Base-by-base conservation (phyloP, 2,329 filamentous ascomycete genomes). In the Fusarium zealandicum region DNA sequence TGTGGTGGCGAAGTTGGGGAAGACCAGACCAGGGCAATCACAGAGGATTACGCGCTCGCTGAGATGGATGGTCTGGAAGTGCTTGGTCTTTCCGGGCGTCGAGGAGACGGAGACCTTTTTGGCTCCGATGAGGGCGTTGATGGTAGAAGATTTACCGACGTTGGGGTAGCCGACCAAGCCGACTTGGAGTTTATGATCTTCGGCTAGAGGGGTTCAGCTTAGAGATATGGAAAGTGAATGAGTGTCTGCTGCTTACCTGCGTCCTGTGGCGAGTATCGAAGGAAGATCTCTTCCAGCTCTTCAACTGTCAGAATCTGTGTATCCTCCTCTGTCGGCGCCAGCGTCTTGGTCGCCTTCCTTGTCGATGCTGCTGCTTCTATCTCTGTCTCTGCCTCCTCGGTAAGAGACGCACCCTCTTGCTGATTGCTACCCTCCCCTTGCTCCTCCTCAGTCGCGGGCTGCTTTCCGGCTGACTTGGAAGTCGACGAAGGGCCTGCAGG, bases 51-150 rank as follows among this genome's bases (percentile, higher is more conserved):
- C 92, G 54, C 87, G 86, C 1, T 95, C 90, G 54, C 90, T 95
- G 27, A 99, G 85, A 72, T 97, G 93, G 54, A 99, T 95, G 1
- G 95, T 99, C 75, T 99, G 95, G 79, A 99, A 99, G 70, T 99
- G 95, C 79, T 99, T 99, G 12, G 95, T 99, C 79, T 99, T 99
- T 72, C 95, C 95, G 4, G 95, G 95, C 1, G 95, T 99, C 12
- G 93, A 89, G 13, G 95, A 99, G 32, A 99, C 96, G 0, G 93
- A 98, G 6, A 99, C 95, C 78, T 98, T 99, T 80, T 98, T 99
- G 49, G 95, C 88, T 43, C 96, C 96, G 53, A 98, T 93, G n/a
- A 99, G 84, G 35, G 95, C 93, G 78, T 99, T 99, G 82, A 99
- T 99, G 13, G 95, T 99, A 41, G 93, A 97, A 1, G 96, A 99